These are phyloP conservation scores for Cnidoscolus chayamansa DNA, from an alignment of 441 rosid genomes.

Conservation along the genomic window DNA sequence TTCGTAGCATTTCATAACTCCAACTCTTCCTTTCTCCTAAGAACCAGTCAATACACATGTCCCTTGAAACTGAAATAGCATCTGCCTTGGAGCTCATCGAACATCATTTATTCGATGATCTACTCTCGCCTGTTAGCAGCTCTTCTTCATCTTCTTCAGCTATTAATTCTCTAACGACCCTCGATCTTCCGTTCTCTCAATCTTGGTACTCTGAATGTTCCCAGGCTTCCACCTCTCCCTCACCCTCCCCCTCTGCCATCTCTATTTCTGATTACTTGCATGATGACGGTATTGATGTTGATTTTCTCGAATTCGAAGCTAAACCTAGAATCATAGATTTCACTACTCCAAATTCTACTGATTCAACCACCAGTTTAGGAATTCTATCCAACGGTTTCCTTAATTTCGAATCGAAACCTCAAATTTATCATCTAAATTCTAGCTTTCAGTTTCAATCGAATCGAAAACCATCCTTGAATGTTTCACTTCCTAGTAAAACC, in stretches of 20 bases:
- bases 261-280: constrained; percentile 24
- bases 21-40: background rate
- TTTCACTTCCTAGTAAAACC: constrained; percentile 42
- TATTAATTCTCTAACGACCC: too few species aligned
- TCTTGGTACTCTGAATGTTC: constrained; percentile 4
- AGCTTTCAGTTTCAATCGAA: constrained; percentile 17
- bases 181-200: constrained; percentile 22
- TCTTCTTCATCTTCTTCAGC: background rate
- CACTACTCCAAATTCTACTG: constrained; percentile 20
- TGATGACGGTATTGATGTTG: background rate
- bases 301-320: constrained; percentile 28
- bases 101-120: constrained; percentile 51
- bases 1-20: background rate
- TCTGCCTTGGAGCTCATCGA: constrained; percentile 47
- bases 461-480: constrained; percentile 45
- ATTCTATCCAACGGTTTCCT: background rate
- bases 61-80: constrained; percentile 1
- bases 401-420: constrained; percentile 27
- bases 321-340: constrained; percentile 43
- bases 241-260: constrained; percentile 15
- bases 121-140: constrained; percentile 32
- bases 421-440: background rate
- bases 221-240: constrained; percentile 8
- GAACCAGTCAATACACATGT: too few species aligned
- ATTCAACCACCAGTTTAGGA: constrained; percentile 7